A percentile compares a stretch with the other conserved stretches of the same genome.
These are phyloP conservation scores for Fraxinus xanthoxyloides DNA, from an alignment of 305 asterid species.

Conservation along the genomic window DNA sequence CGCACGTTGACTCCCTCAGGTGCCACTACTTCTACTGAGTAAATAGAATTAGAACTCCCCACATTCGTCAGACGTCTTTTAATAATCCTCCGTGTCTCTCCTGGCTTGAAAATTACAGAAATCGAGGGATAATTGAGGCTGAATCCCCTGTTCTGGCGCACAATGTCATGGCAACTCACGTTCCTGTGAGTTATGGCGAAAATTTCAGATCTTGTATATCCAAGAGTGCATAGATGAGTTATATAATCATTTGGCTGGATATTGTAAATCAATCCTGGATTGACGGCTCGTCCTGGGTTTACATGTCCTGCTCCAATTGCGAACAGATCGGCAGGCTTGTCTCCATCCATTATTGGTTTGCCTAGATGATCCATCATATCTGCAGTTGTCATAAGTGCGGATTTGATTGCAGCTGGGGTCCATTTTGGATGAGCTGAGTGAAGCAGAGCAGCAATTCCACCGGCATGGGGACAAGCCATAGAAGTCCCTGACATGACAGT, in stretches of 20 bases:
- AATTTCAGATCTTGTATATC: constrained; percentile 59
- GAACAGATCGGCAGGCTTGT: constrained; percentile 59
- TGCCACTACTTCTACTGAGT: constrained; percentile 55
- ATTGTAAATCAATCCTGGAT: constrained; percentile 80
- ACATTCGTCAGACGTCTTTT: constrained; percentile 67
- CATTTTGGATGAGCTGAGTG: constrained; percentile 70
- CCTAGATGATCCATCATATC: constrained; percentile 59
- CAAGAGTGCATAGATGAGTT: constrained; percentile 67
- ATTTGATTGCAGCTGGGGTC: constrained; percentile 81
- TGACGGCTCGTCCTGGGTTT: constrained; percentile 62
- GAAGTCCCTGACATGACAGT: constrained; percentile 93
- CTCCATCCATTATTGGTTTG: constrained; percentile 77
- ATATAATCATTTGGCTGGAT: constrained; percentile 59
- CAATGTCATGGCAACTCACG: constrained; percentile 60
- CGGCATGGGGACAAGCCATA: constrained; percentile 96
- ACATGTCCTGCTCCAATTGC: constrained; percentile 93
- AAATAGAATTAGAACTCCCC: constrained; percentile 62
- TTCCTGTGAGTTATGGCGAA: constrained; percentile 77
- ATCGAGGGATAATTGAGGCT: constrained; percentile 88
- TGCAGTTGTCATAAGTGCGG: constrained; percentile 90
- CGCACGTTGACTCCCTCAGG: constrained; percentile 75
- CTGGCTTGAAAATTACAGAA: constrained; percentile 55
- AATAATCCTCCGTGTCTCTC: constrained; percentile 50
- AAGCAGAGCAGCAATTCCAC: constrained; percentile 74
- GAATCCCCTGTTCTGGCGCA: constrained; percentile 57